Base-by-base conservation (phyloP, 495 filamentous ascomycete species). In the Usnea hakonensis region DNA sequence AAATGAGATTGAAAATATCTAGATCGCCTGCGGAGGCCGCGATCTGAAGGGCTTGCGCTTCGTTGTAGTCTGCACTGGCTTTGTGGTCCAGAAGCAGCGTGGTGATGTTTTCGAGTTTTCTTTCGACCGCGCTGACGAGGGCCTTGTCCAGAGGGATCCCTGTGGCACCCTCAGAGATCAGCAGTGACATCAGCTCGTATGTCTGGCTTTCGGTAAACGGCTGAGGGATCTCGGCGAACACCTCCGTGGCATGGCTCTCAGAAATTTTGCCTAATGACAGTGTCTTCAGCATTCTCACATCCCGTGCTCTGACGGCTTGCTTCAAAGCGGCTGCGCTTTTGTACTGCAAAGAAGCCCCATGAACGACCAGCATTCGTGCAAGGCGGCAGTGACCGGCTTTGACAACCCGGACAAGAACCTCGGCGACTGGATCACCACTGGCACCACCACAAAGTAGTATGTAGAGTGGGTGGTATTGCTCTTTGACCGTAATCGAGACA, bases 371-470 rank as follows among this genome's bases (percentile, higher is more conserved):
- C 17, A 66, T 37, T 57, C 11, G 53, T 21, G 60, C 64, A 35
- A 66, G 38, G 41, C 35, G 32, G 17, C 46, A 44, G n/a, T 66
- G 60, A 21, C 60, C 64, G 43, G 64, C 55, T 36, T 41, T 54
- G 26, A 66, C 60, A 17, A 66, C 64, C 3, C 26, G 35, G 41
- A 59, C 33, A 44, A 66, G 59, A 57, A 54, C 32, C 37, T 58
- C 28, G 10, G 55, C 59, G 7, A 66, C 59, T 1, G 30, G 16
- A 17, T 66, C 54, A 36, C 64, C 64, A 38, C 37, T 33, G 14
- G 64, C 64, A 33, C 64, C 64, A 35, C 36, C 64, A 54, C 60
- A 66, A 9, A 66, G 64, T 32, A 66, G 38, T 3, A 57, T 59
- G 21, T 66, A 60, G 36, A 66, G 32, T 21, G 63, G 43, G 33